phyloP scores from a whole-genome alignment of 2,329 filamentous ascomycete species.

The Clarireedia monteithiana region DNA sequence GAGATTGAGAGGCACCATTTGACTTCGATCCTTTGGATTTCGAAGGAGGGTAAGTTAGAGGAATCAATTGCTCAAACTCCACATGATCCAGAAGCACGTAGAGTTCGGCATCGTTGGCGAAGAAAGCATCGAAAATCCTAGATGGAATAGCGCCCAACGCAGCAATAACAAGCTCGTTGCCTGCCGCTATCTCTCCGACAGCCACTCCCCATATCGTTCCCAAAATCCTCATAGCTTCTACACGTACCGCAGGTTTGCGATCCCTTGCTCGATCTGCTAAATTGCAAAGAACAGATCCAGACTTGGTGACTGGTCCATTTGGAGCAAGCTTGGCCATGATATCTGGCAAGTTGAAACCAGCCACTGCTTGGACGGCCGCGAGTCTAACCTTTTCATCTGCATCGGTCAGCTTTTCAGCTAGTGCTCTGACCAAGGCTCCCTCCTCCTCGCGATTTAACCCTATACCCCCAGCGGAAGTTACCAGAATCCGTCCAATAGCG shows the following conservation, averaged over 20 bases:
- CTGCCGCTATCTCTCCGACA: conserved; percentile 74
- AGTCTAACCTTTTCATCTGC: conserved; percentile 85
- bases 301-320: conserved; percentile 65
- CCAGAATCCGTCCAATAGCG: conserved; percentile 74
- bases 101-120: conserved; percentile 81
- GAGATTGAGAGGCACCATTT: conserved; percentile 46
- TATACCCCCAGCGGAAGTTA: conserved; percentile 86
- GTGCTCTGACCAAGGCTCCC: conserved; percentile 59
- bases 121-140: conserved; percentile 79
- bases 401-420: conserved; percentile 78
- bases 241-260: conserved; percentile 70
- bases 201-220: conserved; percentile 92
- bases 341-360: conserved; percentile 71
- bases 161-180: conserved; percentile 65
- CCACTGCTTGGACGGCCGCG: conserved; percentile 79
- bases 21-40: conserved; percentile 55
- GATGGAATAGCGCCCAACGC: conserved; percentile 78
- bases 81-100: conserved; percentile 79
- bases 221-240: conserved; percentile 78
- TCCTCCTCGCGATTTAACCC: conserved; percentile 82
- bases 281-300: conserved; percentile 71
- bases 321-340: conserved; percentile 75
- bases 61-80: conserved; percentile 81
- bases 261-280: conserved; percentile 87
- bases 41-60: conserved; percentile 74